Percentiles rank a stretch among this genome's conserved stretches.
Evolutionary conservation across 1,284 basidiomycete genomes (phyloP).

Genomic region (Takashimella tepidaria): DNA sequence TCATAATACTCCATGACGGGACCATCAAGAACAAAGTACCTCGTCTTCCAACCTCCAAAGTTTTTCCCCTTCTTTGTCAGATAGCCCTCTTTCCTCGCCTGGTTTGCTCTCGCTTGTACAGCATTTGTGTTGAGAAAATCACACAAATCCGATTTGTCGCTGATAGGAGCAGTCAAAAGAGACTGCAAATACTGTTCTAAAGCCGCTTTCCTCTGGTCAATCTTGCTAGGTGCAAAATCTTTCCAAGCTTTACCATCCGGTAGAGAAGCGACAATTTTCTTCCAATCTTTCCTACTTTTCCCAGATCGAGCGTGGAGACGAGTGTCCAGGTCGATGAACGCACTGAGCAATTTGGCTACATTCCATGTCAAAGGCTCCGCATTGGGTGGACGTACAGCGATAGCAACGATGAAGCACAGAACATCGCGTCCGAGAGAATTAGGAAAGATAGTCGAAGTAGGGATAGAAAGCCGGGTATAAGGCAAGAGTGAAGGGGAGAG

Average conservation of each 20-base stretch:
- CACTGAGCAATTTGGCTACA: slow-evolving; percentile 88
- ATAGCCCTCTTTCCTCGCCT: slow-evolving; percentile 92
- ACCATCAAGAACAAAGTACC: slow-evolving; percentile 87
- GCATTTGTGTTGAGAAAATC: slow-evolving; percentile 89
- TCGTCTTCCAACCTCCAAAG: slow-evolving; percentile 91
- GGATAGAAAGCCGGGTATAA: slow-evolving; percentile 40
- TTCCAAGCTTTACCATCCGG: slow-evolving; percentile 93
- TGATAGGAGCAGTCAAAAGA: slow-evolving; percentile 74
- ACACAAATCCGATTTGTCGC: slow-evolving; percentile 83
- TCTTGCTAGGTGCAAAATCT: slow-evolving; percentile 92
- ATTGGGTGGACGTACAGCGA: slow-evolving; percentile 40
- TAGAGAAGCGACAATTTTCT: slow-evolving; percentile 68
- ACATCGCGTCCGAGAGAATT: slow-evolving; percentile 44
- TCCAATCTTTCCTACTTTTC: slow-evolving; percentile 58
- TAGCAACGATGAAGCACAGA: slow-evolving; percentile 43
- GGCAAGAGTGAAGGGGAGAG: slow-evolving; percentile 38
- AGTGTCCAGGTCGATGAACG: slow-evolving; percentile 75
- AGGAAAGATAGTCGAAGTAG: slow-evolving; percentile 41
- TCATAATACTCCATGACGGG: slow-evolving; percentile 90
- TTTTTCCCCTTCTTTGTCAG: slow-evolving; percentile 95
- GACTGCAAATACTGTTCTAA: slow-evolving; percentile 83
- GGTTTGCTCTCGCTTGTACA: slow-evolving; percentile 74
- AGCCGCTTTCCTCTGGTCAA: slow-evolving; percentile 85
- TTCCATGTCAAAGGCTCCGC: slow-evolving; percentile 64
- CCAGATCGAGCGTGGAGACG: slow-evolving; percentile 56